Evolutionary conservation across 2,329 filamentous ascomycete genomes (phyloP), one percentile per base, ranked within the genome.

Genomic region (Aspergillus caelatus): DNA sequence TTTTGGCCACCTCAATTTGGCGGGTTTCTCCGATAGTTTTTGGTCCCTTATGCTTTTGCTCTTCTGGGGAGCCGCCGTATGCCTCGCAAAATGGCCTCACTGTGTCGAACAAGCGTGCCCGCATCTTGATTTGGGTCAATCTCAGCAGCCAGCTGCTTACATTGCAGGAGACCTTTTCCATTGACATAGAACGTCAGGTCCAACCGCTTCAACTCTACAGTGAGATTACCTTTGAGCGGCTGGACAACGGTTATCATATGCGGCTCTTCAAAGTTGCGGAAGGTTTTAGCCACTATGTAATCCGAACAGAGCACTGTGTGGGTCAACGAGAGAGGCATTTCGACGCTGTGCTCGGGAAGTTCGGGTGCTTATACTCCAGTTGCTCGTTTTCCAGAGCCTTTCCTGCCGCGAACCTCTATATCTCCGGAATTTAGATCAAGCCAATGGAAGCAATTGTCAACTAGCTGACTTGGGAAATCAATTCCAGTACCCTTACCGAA

Each of bases 111-210:
- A 65, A 85, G 81, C 0, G 86, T 87, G 0, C 88, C 89, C 0
- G 83, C 75, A 57, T 89, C 84, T 68, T 92, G 89, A 10, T 85
- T 67, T 0, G 72, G 70, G 58, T 89, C 86, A 1, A 92, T 77
- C 48, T 85, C 80, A 0, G 83, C 78, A 0, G 74, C 71, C 0
- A 89, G 78, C 64, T 89, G 80, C 0, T 58, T 73, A 21, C 80
- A 88, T 16, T 81, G 66, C 0, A 91, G 78, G 0, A 82, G 64
- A 0, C 76, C 72, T 0, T 69, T 64, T 0, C 12, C 0, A 55
- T 85, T 86, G 1, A 90, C 84, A 1, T 45, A 63, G 66, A 90
- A 90, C 0, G 70, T 74, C 0, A 90, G 72, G 52, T 88, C 81
- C 1, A 88, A 69, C 1, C 83, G 80, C 53, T 80, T 80, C 26